These are phyloP conservation scores for Hericium erinaceus DNA, from an alignment of 768 basidiomycete species.

Conservation along the genomic window DNA sequence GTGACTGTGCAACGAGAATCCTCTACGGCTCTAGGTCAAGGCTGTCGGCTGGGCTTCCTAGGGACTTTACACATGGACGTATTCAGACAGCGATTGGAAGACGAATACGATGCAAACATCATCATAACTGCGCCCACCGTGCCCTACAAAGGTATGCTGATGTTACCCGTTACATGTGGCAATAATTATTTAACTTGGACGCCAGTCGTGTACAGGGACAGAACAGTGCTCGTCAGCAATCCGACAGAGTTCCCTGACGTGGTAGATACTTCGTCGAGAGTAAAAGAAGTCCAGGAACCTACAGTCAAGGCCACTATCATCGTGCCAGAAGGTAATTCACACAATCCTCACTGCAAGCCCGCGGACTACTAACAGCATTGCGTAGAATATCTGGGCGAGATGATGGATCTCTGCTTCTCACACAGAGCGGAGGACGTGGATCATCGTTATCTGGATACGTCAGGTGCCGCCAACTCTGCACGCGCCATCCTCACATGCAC, in stretches of 20 bases:
- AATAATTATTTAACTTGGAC: background rate
- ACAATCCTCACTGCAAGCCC: background rate
- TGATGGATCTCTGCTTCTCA: slow-evolving; percentile 89
- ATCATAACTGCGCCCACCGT: slow-evolving; percentile 96
- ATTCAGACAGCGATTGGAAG: slow-evolving; percentile 90
- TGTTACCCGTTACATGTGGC: background rate
- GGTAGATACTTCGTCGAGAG: slow-evolving; percentile 43
- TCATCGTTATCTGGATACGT: slow-evolving; percentile 73
- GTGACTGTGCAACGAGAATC: slow-evolving; percentile 89
- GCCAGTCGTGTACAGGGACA: slow-evolving; percentile 65
- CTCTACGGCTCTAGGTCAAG: slow-evolving; percentile 90
- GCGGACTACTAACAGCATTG: background rate
- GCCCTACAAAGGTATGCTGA: slow-evolving; percentile 67
- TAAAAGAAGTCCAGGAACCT: slow-evolving; percentile 82
- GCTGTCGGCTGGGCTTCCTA: slow-evolving; percentile 88
- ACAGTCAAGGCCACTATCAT: slow-evolving; percentile 91
- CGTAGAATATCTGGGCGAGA: slow-evolving; percentile 84
- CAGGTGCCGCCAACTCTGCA: slow-evolving; percentile 30
- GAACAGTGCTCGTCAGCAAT: slow-evolving; percentile 66
- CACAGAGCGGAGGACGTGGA: slow-evolving; percentile 81
- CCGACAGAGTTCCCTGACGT: slow-evolving; percentile 93
- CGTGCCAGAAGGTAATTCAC: slow-evolving; percentile 72
- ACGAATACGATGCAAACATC: slow-evolving; percentile 91
- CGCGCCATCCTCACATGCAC: slow-evolving; percentile 76
- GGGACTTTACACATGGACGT: slow-evolving; percentile 97